Conservation (phyloP, 1,284 basidiomycete species). For the Malassezia globosa region DNA sequence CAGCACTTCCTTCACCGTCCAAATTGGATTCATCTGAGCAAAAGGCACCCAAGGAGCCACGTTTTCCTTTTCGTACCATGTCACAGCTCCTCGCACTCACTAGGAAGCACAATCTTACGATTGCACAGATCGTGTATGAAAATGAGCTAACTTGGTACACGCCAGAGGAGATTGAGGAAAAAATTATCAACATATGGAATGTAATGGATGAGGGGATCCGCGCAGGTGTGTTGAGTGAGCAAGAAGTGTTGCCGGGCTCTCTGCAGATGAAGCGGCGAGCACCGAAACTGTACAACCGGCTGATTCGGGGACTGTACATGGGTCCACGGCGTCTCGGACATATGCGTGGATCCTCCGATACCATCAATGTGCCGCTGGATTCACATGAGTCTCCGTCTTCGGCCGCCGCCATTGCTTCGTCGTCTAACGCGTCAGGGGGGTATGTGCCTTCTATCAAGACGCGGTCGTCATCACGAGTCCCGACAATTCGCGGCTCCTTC, state of each 20-base stretch:
- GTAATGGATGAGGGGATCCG: slow-evolving; percentile 92
- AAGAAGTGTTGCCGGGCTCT: slow-evolving; percentile 70
- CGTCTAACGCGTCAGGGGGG: neutral
- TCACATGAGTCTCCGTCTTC: neutral
- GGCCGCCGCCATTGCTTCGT: neutral
- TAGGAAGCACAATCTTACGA: slow-evolving; percentile 64
- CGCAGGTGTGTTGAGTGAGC: slow-evolving; percentile 66
- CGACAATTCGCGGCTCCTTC: slow-evolving; percentile 60
- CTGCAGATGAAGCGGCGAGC: slow-evolving; percentile 49
- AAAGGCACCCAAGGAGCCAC: slow-evolving; percentile 52
- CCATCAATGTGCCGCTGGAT: neutral
- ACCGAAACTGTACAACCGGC: slow-evolving; percentile 54
- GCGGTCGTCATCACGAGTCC: slow-evolving; percentile 9
- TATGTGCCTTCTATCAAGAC: slow-evolving; percentile 1
- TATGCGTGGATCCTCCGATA: neutral
- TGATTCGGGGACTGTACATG: slow-evolving; percentile 65
- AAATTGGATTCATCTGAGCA: neutral
- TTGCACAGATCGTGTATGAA: slow-evolving; percentile 66
- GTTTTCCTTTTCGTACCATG: slow-evolving; percentile 72
- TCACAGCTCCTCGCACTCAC: slow-evolving; percentile 66
- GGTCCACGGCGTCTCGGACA: slow-evolving; percentile 6
- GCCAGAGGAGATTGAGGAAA: slow-evolving; percentile 31
- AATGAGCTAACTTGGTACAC: slow-evolving; percentile 59
- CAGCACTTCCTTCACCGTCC: neutral
- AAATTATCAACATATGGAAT: slow-evolving; percentile 58